Base-by-base conservation (phyloP, 2,329 filamentous ascomycete genomes). In the Verticillium dahliae region DNA sequence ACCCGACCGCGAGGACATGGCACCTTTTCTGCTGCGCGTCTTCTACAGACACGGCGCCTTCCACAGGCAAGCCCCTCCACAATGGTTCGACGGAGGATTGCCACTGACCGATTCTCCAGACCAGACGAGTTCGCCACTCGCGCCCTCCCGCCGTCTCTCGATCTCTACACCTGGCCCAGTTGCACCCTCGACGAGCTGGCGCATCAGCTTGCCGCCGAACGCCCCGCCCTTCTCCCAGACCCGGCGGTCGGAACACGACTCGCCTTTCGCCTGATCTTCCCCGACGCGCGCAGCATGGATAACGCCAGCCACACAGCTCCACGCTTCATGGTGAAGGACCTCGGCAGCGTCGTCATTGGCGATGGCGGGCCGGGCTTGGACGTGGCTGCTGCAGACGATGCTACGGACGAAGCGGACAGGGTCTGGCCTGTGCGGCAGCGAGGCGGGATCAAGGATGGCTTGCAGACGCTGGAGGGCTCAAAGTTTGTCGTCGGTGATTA, bases 401-500 rank as follows among this genome's bases (percentile, higher is more conserved):
- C 76, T 15, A 74, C 73, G 6, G 73, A 75, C 56, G 72, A 69
- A 55, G 69, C 67, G 7, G 64, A 69, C 68, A 62, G 72, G 7
- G 11, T 11, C 7, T 54, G 41, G 41, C 41, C 57, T 10, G 27
- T 15, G 13, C 10, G 69, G 63, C 68, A 66, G 66, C 68, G 69
- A 65, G 71, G 72, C 80, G 80, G 38, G 83, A 83, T 6, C 87
- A 91, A 34, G 18, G 54, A 35, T 14, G 27, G 54, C 13, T 14
- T 6, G 7, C 27, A 89, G 77, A 93, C 90, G 9, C 76, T 98
- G 37, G 81, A 81, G 41, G 91, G 96, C 60, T 87, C 85, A 38
- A 85, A 89, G 27, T 96, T 97, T 69, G 89, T 97, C 11, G 89
- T 95, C 65, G 94, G 94, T 0, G 94, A 98, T 74, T 96, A 90